Conservation (phyloP, 768 basidiomycete genomes). For the Amanita pseudoporphyria region DNA sequence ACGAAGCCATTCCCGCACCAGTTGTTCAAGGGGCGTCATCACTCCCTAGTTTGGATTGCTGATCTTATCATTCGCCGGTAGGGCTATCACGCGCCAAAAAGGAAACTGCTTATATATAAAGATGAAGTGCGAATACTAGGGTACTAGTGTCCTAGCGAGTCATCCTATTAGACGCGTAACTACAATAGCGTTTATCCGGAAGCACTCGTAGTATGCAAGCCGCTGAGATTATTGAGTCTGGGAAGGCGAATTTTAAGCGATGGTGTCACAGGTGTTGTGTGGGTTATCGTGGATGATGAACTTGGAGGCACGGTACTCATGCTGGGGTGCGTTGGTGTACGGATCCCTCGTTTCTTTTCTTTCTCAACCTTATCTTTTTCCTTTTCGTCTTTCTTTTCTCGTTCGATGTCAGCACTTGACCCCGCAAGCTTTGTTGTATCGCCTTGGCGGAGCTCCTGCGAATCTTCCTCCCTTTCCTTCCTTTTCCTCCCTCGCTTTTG, state of each 20-base stretch:
- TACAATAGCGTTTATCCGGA: background rate
- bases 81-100: too few species aligned
- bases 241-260: conserved; percentile 49
- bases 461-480: conserved; percentile 35
- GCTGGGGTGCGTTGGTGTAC: conserved; percentile 22
- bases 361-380: conserved; percentile 16
- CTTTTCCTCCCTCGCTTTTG: conserved; percentile 30
- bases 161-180: conserved; percentile 1
- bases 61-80: conserved; percentile 2
- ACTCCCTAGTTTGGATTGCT: background rate
- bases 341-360: conserved; percentile 19
- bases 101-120: conserved; percentile 4
- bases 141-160: background rate
- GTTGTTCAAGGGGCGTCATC: conserved; percentile 23
- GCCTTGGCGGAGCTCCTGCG: conserved; percentile 11
- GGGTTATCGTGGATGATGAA: conserved; percentile 15
- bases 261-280: conserved; percentile 27
- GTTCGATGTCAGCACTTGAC: background rate
- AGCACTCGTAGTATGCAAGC: background rate
- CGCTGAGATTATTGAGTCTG: conserved; percentile 25
- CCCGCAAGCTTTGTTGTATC: conserved; percentile 3
- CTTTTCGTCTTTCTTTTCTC: conserved; percentile 7
- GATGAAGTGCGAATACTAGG: conserved; percentile 5
- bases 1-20: conserved; percentile 43
- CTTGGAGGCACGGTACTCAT: conserved; percentile 16